Base-by-base conservation (phyloP, 495 filamentous ascomycete species). In the Tetracladium setigerum region DNA sequence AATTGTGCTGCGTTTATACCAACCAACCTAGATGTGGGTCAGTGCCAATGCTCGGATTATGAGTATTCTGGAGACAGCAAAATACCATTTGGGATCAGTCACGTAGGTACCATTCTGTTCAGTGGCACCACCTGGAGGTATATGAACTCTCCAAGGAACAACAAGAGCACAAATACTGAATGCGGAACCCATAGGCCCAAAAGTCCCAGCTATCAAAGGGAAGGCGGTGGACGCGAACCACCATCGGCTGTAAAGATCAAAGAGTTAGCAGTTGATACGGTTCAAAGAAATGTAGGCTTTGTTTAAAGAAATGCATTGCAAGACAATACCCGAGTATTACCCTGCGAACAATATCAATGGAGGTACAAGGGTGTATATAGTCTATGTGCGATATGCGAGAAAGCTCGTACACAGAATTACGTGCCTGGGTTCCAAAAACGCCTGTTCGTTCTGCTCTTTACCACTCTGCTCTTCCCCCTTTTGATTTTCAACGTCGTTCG, bases 221-320 rank as follows among this genome's bases (percentile, higher is more conserved):
- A 88, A 87, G 9, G 79, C 85, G 0, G 87, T 86, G 16, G 81
- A 84, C 8, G 86, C 84, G 54, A 91, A 83, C 88, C 89, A 95
- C 87, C 87, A 95, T 34, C 81, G 80, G 47, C 82, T 60, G 36
- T 10, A 38, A 22, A 7, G 40, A 44, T 8, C 22, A 24, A 17
- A 5, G n/a, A 4, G 19, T 18, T 17, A 15, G 12, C n/a, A 41
- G 2, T 5, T 17, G 3, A 5, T 17, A n/a, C 38, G 5, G 4
- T 5, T 5, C 12, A 24, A 18, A 24, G 17, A 4, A 22, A n/a
- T n/a, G 22, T 27, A 27, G 3, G 7, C 22, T 27, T 27, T 3
- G 7, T 27, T 27, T 27, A 3, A 27, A 27, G 22, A 27, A 27
- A 3, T 7, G 7, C 22, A 27, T 27, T 7, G 22, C 3, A 27